phyloP scores from a whole-genome alignment of 768 basidiomycete species.

The Hygrophorus pudorinus region DNA sequence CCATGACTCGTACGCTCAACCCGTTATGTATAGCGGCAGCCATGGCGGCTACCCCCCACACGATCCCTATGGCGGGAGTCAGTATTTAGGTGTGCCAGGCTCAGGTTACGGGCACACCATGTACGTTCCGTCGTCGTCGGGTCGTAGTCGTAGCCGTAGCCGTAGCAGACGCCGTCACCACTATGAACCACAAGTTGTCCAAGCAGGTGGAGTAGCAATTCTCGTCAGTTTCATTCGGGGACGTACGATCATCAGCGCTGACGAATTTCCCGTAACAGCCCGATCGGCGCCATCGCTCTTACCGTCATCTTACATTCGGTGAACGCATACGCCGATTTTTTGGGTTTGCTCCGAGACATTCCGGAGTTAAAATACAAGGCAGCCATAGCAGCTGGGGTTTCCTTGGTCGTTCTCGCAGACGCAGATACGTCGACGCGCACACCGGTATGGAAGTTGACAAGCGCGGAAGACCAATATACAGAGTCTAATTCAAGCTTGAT shows the following conservation, averaged over 20 bases:
- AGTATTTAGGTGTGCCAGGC: too few species aligned
- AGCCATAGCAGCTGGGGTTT: constrained; percentile 43
- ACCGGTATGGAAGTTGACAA: constrained; percentile 46
- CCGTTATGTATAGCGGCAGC: constrained; percentile 23
- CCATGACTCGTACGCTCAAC: constrained; percentile 14
- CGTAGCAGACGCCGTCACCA: constrained; percentile 17
- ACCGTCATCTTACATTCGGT: constrained; percentile 23
- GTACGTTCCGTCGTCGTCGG: neutral
- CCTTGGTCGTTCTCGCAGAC: constrained; percentile 41
- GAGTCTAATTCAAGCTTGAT: constrained; percentile 21
- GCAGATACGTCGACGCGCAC: constrained; percentile 37
- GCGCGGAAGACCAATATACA: constrained; percentile 43
- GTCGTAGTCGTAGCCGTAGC: constrained; percentile 5
- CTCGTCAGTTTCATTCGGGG: neutral
- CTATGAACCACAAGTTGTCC: constrained; percentile 3
- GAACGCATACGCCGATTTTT: constrained; percentile 45
- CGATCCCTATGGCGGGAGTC: neutral
- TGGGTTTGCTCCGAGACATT: constrained; percentile 30
- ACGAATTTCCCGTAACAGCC: constrained; percentile 15
- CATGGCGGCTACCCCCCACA: constrained; percentile 11
- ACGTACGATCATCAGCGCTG: constrained; percentile 11
- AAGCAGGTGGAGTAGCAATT: neutral
- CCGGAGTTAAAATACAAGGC: constrained; percentile 32
- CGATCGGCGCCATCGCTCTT: constrained; percentile 11
- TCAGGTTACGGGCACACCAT: neutral